Conservation (phyloP, 2,329 filamentous ascomycete species). For the Blastomyces gilchristii region DNA sequence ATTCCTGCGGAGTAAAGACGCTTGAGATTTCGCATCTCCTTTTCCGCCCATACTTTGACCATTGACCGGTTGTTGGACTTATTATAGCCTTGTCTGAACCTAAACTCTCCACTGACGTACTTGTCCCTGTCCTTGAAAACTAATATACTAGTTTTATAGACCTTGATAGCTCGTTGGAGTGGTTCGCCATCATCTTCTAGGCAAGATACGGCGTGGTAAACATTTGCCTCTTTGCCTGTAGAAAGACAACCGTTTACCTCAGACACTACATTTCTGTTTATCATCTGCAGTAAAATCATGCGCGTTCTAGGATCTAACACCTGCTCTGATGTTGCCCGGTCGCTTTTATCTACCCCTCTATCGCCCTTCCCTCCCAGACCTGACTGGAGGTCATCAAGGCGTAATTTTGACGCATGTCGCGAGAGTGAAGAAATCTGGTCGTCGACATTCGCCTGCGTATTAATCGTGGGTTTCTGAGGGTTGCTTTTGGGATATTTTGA, state of each 20-base stretch:
- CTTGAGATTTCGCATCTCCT: conserved; percentile 90
- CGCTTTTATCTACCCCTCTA: conserved; percentile 60
- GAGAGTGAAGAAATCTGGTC: conserved; percentile 80
- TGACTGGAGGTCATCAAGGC: conserved; percentile 55
- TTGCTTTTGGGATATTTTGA: conserved; percentile 60
- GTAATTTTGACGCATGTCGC: conserved; percentile 75
- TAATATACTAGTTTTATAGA: conserved; percentile 96
- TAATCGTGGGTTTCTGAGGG: conserved; percentile 66
- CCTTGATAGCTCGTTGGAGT: conserved; percentile 81
- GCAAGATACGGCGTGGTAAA: conserved; percentile 75
- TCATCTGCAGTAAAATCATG: conserved; percentile 92
- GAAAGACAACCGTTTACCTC: conserved; percentile 93
- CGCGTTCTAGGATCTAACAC: conserved; percentile 88
- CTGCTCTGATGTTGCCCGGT: conserved; percentile 88
- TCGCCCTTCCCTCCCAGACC: conserved; percentile 42
- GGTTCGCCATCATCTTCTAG: conserved; percentile 42
- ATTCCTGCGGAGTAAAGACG: conserved; percentile 76
- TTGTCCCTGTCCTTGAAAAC: conserved; percentile 97
- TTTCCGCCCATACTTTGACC: conserved; percentile 98
- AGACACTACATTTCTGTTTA: conserved; percentile 79
- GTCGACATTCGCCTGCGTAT: conserved; percentile 69
- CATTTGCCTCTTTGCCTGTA: conserved; percentile 96
- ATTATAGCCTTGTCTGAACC: conserved; percentile 83
- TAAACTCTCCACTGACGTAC: conserved; percentile 88
- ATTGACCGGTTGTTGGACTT: conserved; percentile 93